These are phyloP conservation scores for Westerdykella aurantiaca DNA, from an alignment of 2,329 filamentous ascomycete genomes.

Conservation along the genomic window DNA sequence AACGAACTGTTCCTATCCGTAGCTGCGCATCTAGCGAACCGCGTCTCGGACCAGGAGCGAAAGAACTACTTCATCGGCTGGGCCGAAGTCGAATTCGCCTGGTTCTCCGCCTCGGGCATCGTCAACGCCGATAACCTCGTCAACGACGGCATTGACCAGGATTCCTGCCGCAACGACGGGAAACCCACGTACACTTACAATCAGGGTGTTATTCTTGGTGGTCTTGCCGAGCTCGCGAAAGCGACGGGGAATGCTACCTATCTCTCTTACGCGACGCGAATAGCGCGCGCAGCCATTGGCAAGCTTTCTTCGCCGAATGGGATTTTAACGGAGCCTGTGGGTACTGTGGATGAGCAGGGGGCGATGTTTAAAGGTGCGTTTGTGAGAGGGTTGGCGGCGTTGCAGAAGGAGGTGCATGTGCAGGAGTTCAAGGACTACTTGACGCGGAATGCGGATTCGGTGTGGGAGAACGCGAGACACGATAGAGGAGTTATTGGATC, in stretches of 20 bases:
- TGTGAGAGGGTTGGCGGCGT: constrained; percentile 26
- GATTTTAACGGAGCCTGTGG: constrained; percentile 30
- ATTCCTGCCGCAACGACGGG: constrained; percentile 49
- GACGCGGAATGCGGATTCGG: constrained; percentile 30
- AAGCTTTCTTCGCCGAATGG: constrained; percentile 20
- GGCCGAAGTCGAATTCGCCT: constrained; percentile 49
- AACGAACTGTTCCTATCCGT: constrained; percentile 55
- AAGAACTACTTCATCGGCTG: constrained; percentile 42
- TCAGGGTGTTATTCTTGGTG: constrained; percentile 54
- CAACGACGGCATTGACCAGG: constrained; percentile 49
- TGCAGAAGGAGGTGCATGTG: constrained; percentile 23
- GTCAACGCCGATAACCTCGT: constrained; percentile 49
- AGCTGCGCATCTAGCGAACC: constrained; percentile 50
- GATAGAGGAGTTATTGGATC: constrained; percentile 49
- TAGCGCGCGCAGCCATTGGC: constrained; percentile 24
- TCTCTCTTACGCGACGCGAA: constrained; percentile 19
- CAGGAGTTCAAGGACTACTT: constrained; percentile 24
- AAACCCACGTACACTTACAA: constrained; percentile 52
- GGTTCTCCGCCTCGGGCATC: constrained; percentile 48
- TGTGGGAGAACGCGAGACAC: constrained; percentile 23
- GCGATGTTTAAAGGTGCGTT: constrained; percentile 37
- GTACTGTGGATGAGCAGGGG: constrained; percentile 21
- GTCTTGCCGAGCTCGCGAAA: constrained; percentile 47
- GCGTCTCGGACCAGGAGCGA: constrained; percentile 37
- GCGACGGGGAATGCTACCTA: constrained; percentile 37